Base-by-base conservation (phyloP, 1,284 basidiomycete species). In the Exsudoporus floridanus region DNA sequence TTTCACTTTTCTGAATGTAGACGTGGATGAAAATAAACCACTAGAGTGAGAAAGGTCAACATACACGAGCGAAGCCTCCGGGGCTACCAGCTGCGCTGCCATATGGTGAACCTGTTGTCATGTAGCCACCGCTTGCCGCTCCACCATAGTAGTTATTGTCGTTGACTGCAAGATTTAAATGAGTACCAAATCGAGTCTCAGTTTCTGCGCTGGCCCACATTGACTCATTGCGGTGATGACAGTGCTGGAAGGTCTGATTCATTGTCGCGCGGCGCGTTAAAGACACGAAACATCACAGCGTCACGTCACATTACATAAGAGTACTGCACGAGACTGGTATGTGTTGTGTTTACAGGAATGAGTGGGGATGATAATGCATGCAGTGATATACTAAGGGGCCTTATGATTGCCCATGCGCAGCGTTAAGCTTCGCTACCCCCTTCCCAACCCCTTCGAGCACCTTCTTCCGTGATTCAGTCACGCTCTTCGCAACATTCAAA, bases 361-460 rank as follows among this genome's bases (percentile, higher is more conserved):
- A 71, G 65, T 57, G 63, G 67, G 34, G 65, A 14, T 67, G 43
- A 46, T 47, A 31, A 55, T 62, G 42, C 44, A 49, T 55, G 42
- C 16, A 12, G n/a, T 50, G 43, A 40, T 50, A 23, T 49, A 25
- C 30, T 38, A 18, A 43, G 2, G 27, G 27, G 40, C 39, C 33
- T 54, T 45, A 71, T 54, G 55, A 35, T 53, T 72, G 59, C 34
- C 61, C 68, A 53, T 85, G 78, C 18, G 72, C 73, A 35, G 77
- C 73, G 61, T 74, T 76, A 37, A 88, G 64, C 45, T 81, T 81
- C 28, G 66, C 63, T 50, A 88, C 75, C 25, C 88, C 88, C 64
- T 86, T 89, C 21, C 80, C 83, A 40, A 85, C 72, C 31, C 87
- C 88, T 52, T 88, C 87, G n/a, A 82, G 66, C 7, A 84, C 77